These are phyloP conservation scores for Puccinia triticina DNA, from an alignment of 1,284 basidiomycete species.

Conservation along the genomic window DNA sequence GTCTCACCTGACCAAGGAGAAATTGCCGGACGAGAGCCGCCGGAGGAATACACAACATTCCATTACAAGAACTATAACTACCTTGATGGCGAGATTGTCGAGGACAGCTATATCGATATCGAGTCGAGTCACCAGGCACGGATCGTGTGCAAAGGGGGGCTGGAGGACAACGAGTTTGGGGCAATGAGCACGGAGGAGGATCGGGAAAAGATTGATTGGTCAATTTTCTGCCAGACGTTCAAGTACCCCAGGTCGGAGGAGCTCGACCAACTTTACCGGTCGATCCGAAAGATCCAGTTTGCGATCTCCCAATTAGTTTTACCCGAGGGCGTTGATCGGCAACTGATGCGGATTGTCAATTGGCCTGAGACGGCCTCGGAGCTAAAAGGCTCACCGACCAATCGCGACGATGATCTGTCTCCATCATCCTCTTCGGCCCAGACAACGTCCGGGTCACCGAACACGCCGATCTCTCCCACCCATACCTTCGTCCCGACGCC, in stretches of 20 bases:
- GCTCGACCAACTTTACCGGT: conserved; percentile 44
- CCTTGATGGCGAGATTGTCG: conserved; percentile 40
- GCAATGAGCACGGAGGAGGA: conserved; percentile 18
- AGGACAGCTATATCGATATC: conserved; percentile 32
- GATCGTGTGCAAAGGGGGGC: not conserved
- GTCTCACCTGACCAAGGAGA: conserved; percentile 39
- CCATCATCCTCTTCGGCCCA: not conserved
- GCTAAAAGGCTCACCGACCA: not conserved
- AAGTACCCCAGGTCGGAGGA: conserved; percentile 37
- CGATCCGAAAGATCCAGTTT: conserved; percentile 46
- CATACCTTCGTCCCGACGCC: conserved; percentile 45
- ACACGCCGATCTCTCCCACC: not conserved
- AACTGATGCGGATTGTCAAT: conserved; percentile 39
- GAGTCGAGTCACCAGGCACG: conserved; percentile 26
- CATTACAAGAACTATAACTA: conserved; percentile 51
- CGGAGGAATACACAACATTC: conserved; percentile 45
- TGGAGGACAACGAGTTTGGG: conserved; percentile 14
- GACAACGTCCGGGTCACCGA: not conserved
- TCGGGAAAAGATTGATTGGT: conserved; percentile 49
- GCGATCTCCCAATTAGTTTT: conserved; percentile 49
- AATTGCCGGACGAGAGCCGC: conserved; percentile 29
- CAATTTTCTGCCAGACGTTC: conserved; percentile 40
- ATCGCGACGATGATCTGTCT: conserved; percentile 24
- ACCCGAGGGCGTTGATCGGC: conserved; percentile 45
- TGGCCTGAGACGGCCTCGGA: conserved; percentile 44